phyloP scores from a whole-genome alignment of 441 rosid genomes.

The Isatis lusitanica region DNA sequence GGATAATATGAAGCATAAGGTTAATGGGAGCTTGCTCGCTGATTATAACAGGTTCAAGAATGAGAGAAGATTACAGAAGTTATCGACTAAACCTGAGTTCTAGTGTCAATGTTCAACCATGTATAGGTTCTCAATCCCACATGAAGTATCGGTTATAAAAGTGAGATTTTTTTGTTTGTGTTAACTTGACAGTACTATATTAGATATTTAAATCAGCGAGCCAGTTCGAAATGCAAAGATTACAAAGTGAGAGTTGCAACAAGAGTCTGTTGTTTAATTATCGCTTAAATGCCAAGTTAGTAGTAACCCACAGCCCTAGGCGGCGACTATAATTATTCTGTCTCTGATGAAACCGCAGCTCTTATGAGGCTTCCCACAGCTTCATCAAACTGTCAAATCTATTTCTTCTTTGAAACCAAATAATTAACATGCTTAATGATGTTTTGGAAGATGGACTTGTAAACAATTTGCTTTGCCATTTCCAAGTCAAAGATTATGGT shows the following conservation, averaged over 20 bases:
- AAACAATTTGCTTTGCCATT: no score
- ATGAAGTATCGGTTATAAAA: not conserved
- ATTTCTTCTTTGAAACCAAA: no score
- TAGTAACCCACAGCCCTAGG: no score
- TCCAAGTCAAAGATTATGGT: no score
- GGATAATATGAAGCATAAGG: constrained; percentile 82
- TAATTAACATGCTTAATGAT: no score
- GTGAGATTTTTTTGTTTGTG: not conserved
- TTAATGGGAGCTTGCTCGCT: constrained; percentile 74
- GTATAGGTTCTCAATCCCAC: constrained; percentile 14
- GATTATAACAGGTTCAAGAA: constrained; percentile 74
- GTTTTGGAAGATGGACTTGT: no score
- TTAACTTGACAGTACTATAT: not conserved
- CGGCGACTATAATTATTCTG: no score
- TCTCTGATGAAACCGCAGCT: no score
- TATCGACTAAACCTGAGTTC: not conserved
- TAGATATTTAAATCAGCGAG: not conserved
- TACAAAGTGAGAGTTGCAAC: not conserved
- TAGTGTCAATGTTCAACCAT: constrained; percentile 12
- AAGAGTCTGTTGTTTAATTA: not conserved
- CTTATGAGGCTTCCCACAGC: no score
- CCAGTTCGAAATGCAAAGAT: not conserved
- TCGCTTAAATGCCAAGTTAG: no score
- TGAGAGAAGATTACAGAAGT: constrained; percentile 29
- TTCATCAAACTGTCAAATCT: no score